These are phyloP conservation scores for Starmerella lactis-condensi DNA, from an alignment of 805 yeast genomes.

Conservation along the genomic window DNA sequence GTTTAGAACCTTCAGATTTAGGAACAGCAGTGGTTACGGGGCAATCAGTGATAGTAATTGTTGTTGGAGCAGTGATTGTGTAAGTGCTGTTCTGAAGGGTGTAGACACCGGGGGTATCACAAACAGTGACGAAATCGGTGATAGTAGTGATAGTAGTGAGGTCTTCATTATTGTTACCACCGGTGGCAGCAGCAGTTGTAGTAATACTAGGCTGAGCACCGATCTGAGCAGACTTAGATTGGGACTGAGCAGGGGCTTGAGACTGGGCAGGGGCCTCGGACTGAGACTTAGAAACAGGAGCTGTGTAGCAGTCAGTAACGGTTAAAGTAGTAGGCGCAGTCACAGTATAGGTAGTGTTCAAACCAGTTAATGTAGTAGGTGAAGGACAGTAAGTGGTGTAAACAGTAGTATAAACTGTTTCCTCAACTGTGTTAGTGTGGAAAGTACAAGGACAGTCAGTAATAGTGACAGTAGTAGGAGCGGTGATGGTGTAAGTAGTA, in stretches of 20 bases:
- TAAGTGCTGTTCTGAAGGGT: conserved; percentile 11
- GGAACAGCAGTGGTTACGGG: background rate
- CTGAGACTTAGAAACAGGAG: background rate
- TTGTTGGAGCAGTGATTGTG: conserved; percentile 60
- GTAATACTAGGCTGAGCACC: background rate
- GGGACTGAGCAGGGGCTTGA: too few species aligned
- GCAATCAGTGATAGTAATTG: conserved; percentile 70
- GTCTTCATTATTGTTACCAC: conserved; percentile 9
- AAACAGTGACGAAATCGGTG: conserved; percentile 9
- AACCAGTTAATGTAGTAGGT: conserved; percentile 30
- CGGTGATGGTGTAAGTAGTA: conserved; percentile 50
- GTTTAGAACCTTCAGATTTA: too few species aligned
- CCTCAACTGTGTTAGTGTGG: conserved; percentile 14
- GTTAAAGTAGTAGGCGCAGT: conserved; percentile 66
- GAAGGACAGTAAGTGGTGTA: conserved; percentile 38
- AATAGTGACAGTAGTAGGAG: conserved; percentile 61
- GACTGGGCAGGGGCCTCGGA: too few species aligned
- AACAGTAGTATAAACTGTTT: conserved; percentile 11
- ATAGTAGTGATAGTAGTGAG: conserved; percentile 1
- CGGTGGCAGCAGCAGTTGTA: conserved; percentile 9
- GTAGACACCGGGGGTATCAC: conserved; percentile 12
- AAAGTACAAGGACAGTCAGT: conserved; percentile 68
- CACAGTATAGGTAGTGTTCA: conserved; percentile 28
- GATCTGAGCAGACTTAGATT: background rate
- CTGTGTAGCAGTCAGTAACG: conserved; percentile 45